Evolutionary conservation across 2,329 filamentous ascomycete genomes (phyloP).

Genomic region (Exophiala phaeomuriformis): DNA sequence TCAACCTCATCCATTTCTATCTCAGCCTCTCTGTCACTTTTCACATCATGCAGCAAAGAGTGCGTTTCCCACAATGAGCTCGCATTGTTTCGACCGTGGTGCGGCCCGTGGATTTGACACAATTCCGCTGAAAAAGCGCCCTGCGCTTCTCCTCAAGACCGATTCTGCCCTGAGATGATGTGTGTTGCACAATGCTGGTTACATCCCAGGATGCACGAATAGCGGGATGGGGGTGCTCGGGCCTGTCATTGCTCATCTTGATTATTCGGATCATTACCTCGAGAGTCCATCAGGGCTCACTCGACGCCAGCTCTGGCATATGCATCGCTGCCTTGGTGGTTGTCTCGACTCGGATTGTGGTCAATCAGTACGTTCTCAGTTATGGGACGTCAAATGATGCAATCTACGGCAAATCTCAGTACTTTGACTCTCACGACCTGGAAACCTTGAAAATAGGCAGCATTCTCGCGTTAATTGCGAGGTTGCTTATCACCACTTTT

Average conservation of each 20-base stretch:
- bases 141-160: not conserved
- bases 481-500: slow-evolving; percentile 25
- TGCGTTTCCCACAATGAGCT: too few relatives aligned
- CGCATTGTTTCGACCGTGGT: too few relatives aligned
- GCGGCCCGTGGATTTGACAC: too few relatives aligned
- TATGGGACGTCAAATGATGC: slow-evolving; percentile 21
- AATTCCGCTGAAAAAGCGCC: not conserved
- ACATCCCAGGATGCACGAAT: slow-evolving; percentile 15
- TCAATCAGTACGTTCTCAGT: slow-evolving; percentile 18
- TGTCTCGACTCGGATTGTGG: slow-evolving; percentile 11
- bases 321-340: slow-evolving; percentile 12
- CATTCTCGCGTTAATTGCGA: slow-evolving; percentile 23
- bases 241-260: slow-evolving; percentile 14
- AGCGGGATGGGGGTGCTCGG: slow-evolving; percentile 17
- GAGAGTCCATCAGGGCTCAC: slow-evolving; percentile 14
- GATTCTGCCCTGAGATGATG: not conserved
- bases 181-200: slow-evolving; percentile 10
- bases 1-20: too few relatives aligned
- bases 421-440: slow-evolving; percentile 26
- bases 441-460: slow-evolving; percentile 25
- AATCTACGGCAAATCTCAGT: slow-evolving; percentile 13
- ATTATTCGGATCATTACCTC: slow-evolving; percentile 13
- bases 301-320: slow-evolving; percentile 14
- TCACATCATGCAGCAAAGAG: too few relatives aligned
- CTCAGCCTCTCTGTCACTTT: too few relatives aligned